phyloP scores from a whole-genome alignment of 1,139 yeast species.

The Groenewaldozyma sp. region DNA sequence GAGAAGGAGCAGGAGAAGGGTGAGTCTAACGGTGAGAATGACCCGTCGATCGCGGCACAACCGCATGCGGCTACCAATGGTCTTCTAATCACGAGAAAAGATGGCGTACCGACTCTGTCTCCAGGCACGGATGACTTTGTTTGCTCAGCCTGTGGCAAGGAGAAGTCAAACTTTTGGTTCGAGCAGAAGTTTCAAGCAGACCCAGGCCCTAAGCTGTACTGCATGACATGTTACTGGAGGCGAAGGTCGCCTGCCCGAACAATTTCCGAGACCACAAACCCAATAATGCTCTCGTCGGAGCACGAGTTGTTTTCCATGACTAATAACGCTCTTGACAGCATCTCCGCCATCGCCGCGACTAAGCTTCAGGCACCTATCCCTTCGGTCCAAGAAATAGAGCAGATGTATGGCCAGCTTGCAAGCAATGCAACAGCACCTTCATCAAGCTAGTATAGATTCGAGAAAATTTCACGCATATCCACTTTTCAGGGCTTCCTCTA shows the following conservation, averaged over 20 bases:
- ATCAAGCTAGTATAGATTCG: background rate
- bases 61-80: background rate
- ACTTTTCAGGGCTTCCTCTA: constrained; percentile 45
- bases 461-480: constrained; percentile 20
- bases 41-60: background rate
- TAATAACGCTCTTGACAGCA: background rate
- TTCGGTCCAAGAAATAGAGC: background rate
- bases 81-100: background rate
- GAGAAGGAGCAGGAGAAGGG: no score
- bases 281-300: background rate
- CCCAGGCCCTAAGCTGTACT: background rate
- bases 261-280: background rate
- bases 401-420: background rate
- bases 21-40: background rate
- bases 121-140: background rate
- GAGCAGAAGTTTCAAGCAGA: constrained; percentile 4
- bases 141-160: constrained; percentile 14
- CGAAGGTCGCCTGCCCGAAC: constrained; percentile 1
- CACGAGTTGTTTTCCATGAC: background rate
- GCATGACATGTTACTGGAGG: constrained; percentile 8
- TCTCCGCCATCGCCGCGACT: background rate
- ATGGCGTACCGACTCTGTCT: background rate
- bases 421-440: background rate
- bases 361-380: background rate
- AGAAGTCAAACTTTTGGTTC: constrained; percentile 16